Conservation (phyloP, 495 filamentous ascomycete genomes). For the Physcia stellaris region DNA sequence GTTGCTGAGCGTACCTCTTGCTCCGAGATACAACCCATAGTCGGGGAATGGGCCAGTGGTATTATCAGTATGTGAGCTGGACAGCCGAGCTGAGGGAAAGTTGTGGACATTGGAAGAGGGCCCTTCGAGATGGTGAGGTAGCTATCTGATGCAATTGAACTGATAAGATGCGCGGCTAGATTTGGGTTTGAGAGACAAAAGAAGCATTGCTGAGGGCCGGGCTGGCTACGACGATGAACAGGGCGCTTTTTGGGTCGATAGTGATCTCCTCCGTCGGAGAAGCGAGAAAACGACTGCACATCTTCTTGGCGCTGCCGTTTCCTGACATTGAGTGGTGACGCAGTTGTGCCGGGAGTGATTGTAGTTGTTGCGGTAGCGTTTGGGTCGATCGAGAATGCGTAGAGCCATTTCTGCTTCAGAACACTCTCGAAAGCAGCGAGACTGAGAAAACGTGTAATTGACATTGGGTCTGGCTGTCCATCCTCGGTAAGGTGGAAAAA, state of each 20-base stretch:
- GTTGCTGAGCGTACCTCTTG: slow-evolving; percentile 37
- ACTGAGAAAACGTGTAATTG: slow-evolving; percentile 77
- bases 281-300: slow-evolving; percentile 45
- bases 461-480: slow-evolving; percentile 34
- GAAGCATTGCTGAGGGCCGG: slow-evolving; percentile 71
- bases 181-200: slow-evolving; percentile 84
- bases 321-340: slow-evolving; percentile 48
- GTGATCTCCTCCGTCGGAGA: slow-evolving; percentile 26
- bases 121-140: slow-evolving; percentile 92
- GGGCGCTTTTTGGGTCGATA: slow-evolving; percentile 38
- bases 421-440: slow-evolving; percentile 63
- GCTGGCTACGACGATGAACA: slow-evolving; percentile 42
- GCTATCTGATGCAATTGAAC: slow-evolving; percentile 66
- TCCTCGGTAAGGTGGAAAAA: slow-evolving; percentile 61
- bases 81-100: slow-evolving; percentile 57
- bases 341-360: slow-evolving; percentile 54
- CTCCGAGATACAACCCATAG: slow-evolving; percentile 45
- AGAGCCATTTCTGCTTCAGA: slow-evolving; percentile 70
- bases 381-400: slow-evolving; percentile 72
- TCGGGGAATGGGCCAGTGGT: slow-evolving; percentile 64
- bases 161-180: slow-evolving; percentile 74
- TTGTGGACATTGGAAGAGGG: slow-evolving; percentile 55
- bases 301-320: slow-evolving; percentile 46
- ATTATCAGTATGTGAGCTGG: slow-evolving; percentile 86
- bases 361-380: slow-evolving; percentile 38